A percentile compares a stretch with the other conserved stretches of the same genome.
Conservation (phyloP, 1,139 yeast genomes). For the Taiozyma sp. region DNA sequence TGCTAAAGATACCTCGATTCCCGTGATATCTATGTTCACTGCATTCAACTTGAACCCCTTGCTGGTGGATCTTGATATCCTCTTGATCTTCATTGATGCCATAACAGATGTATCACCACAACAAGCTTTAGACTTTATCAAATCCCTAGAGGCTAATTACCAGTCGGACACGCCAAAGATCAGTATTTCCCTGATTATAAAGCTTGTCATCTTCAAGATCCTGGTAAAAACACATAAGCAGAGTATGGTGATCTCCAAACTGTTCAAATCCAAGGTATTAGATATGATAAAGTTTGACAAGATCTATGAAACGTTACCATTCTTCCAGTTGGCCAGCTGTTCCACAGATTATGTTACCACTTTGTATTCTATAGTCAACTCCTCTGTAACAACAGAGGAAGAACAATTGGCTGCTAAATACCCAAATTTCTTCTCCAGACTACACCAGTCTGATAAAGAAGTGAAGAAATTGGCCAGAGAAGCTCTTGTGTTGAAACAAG, state of each 20-base stretch:
- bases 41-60: constrained; percentile 6
- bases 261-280: constrained; percentile 1
- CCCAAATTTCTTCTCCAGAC: constrained; percentile 17
- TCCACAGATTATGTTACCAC: neutral
- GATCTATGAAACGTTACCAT: constrained; percentile 11
- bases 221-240: constrained; percentile 19
- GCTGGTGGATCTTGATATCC: constrained; percentile 11
- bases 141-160: constrained; percentile 4
- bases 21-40: constrained; percentile 8
- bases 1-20: constrained; percentile 9
- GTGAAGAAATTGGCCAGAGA: constrained; percentile 9
- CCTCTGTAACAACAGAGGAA: constrained; percentile 9
- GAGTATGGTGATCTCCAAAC: constrained; percentile 1
- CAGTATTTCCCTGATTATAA: constrained; percentile 8
- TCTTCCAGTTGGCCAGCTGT: constrained; percentile 5
- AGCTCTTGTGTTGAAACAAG: neutral
- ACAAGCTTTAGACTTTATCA: constrained; percentile 5
- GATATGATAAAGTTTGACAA: constrained; percentile 7
- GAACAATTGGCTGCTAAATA: constrained; percentile 6
- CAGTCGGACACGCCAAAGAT: constrained; percentile 3
- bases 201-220: constrained; percentile 13
- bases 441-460: constrained; percentile 10
- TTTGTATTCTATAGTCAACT: constrained; percentile 2
- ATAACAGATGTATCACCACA: constrained; percentile 12
- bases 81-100: constrained; percentile 18